Base-by-base conservation (phyloP, 768 basidiomycete genomes). In the Xerocomellus dryophilus region DNA sequence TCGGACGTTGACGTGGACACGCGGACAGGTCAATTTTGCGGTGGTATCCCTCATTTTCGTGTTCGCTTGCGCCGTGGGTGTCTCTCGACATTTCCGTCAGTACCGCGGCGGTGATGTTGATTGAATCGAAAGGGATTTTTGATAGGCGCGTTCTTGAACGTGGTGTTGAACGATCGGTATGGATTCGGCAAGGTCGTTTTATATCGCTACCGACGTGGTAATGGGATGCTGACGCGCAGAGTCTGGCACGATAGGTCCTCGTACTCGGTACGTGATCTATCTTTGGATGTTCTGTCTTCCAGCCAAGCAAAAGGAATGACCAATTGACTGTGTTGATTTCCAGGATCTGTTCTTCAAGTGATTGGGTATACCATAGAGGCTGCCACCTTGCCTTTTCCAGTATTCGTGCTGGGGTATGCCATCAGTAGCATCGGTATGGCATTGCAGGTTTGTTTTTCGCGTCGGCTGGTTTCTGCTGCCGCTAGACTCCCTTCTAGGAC, bases 351-450 rank as follows among this genome's bases (percentile, higher is more conserved):
- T 3, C 54, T 63, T 27, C 73, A 74, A 57, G 49, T 71, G 3
- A 57, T 69, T 17, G 68, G 57, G 5, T 74, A 72, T 49, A 47
- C 62, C 9, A 66, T 80, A 20, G 71, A 75, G 49, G 71, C 71
- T n/a, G 67, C 74, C 23, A 71, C 75, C 8, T 68, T 71, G 7
- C 79, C 80, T 5, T 82, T 76, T 56, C 78, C 78, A 1, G 63
- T 74, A 2, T 74, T 79, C 49, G 71, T 74, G 32, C 54, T 77
- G 20, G 71, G 73, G 0, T 81, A 73, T 57, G 58, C 66, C 21
- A 59, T 80, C 51, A 74, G 73, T n/a, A 79, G 79, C 1, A 64
- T 78, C 27, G 78, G 76, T 12, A 54, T 78, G 53, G 75, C 79
- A 20, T 43, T 78, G 20, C 74, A 77, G 71, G 85, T 82, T 53